Evolutionary conservation across 768 basidiomycete species (phyloP).

Genomic region (Tephrocybe sp.): DNA sequence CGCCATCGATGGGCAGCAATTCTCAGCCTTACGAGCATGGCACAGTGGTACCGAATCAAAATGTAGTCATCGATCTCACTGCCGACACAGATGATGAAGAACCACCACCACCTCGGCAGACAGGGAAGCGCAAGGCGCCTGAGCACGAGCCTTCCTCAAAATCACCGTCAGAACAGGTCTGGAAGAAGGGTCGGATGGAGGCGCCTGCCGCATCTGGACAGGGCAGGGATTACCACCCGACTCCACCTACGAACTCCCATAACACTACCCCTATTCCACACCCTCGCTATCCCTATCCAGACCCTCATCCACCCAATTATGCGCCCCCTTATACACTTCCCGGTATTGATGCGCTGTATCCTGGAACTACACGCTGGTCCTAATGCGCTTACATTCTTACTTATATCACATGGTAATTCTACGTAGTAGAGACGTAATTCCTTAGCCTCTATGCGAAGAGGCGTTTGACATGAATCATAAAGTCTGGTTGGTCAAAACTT

Average conservation of each 20-base stretch:
- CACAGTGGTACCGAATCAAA: conserved; percentile 22
- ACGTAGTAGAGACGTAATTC: conserved; percentile 5
- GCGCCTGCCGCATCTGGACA: conserved; percentile 8
- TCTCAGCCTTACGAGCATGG: conserved; percentile 33
- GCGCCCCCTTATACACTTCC: conserved; percentile 12
- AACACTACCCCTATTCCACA: conserved; percentile 10
- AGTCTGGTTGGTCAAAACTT: no score
- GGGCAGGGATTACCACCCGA: conserved; percentile 12
- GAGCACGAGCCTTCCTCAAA: conserved; percentile 40
- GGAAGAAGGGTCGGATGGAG: conserved; percentile 63
- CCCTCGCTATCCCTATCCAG: conserved; percentile 15
- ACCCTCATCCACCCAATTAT: conserved; percentile 6
- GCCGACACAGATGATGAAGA: conserved; percentile 77
- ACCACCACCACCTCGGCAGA: conserved; percentile 28
- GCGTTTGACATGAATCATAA: no score
- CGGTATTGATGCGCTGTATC: conserved; percentile 14
- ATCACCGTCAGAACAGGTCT: conserved; percentile 63
- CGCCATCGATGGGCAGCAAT: conserved; percentile 56
- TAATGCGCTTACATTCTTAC: conserved; percentile 11
- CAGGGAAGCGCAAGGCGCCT: conserved; percentile 59
- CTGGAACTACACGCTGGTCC: conserved; percentile 19
- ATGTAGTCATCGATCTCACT: conserved; percentile 81
- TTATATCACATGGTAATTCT: conserved; percentile 7
- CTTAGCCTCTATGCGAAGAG: not conserved
- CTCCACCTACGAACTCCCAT: conserved; percentile 8